Conservation (phyloP, 139 green algal species). For the Micromonas commoda region DNA sequence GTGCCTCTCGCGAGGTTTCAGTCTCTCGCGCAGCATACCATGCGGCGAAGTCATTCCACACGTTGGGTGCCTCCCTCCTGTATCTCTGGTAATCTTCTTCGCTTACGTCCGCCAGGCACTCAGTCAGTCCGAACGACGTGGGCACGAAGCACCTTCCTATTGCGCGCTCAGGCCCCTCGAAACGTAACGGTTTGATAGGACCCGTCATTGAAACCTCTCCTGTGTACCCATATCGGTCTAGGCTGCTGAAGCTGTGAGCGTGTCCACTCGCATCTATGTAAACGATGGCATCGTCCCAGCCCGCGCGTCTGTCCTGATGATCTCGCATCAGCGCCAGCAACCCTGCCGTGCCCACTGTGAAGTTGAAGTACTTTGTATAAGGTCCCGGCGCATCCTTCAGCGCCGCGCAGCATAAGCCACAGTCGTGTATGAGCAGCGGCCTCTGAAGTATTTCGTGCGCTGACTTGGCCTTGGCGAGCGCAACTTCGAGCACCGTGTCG, state of each 20-base stretch:
- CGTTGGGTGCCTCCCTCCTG: neutral
- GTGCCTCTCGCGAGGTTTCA: neutral
- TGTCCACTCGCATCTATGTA: neutral
- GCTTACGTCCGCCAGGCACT: conserved; percentile 4
- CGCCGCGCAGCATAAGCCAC: neutral
- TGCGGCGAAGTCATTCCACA: conserved; percentile 9
- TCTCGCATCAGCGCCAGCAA: neutral
- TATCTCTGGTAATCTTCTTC: conserved; percentile 7
- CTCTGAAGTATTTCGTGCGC: neutral
- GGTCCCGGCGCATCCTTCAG: neutral
- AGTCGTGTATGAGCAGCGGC: conserved; percentile 3
- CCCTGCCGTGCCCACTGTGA: neutral
- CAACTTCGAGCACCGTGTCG: neutral
- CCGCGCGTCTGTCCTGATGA: neutral
- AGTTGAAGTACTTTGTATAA: neutral
- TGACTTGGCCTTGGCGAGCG: neutral
- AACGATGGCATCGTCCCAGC: neutral
- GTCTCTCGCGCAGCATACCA: neutral
- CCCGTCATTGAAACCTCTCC: neutral
- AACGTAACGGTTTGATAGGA: neutral
- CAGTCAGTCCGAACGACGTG: neutral
- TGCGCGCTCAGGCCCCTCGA: neutral
- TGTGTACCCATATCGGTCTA: neutral
- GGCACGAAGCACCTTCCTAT: neutral
- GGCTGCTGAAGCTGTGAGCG: neutral